These are phyloP conservation scores for Xylaria flabelliformis DNA, from an alignment of 495 filamentous ascomycete species.

Conservation along the genomic window DNA sequence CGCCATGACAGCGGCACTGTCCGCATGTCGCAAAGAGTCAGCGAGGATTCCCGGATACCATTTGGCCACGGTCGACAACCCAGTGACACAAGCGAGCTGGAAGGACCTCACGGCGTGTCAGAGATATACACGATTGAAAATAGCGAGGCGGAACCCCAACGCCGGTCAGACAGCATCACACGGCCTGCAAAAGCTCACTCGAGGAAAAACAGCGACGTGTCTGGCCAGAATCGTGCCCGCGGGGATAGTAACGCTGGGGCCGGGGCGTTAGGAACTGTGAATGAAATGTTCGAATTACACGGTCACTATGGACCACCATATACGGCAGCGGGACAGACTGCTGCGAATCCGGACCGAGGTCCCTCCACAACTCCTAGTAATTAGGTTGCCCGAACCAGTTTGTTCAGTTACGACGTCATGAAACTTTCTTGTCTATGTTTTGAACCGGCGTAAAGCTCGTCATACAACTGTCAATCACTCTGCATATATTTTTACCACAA, in stretches of 20 bases:
- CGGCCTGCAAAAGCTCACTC: slow-evolving; percentile 14
- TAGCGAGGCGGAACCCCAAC: slow-evolving; percentile 26
- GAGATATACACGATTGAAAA: slow-evolving; percentile 38
- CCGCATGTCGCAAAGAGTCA: slow-evolving; percentile 35
- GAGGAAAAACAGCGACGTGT: slow-evolving; percentile 31
- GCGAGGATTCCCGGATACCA: slow-evolving; percentile 40
- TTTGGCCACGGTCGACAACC: slow-evolving; percentile 43
- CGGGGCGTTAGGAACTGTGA: slow-evolving; percentile 39
- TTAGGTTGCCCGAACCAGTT: not conserved
- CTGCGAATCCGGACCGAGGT: slow-evolving; percentile 30
- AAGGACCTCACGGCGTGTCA: slow-evolving; percentile 35
- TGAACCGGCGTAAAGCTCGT: not conserved
- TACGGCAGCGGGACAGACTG: slow-evolving; percentile 42
- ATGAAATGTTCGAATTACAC: slow-evolving; percentile 41
- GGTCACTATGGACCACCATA: slow-evolving; percentile 43
- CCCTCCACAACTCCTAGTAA: not conserved
- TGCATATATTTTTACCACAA: not conserved
- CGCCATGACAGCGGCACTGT: slow-evolving; percentile 40
- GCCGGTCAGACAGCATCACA: slow-evolving; percentile 31
- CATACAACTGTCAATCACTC: not conserved
- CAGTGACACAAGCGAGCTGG: slow-evolving; percentile 50
- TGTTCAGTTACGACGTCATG: not conserved
- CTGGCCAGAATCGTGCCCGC: slow-evolving; percentile 20
- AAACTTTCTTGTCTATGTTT: slow-evolving; percentile 13
- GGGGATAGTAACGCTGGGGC: slow-evolving; percentile 3